A percentile compares a stretch with the other conserved stretches of the same genome.
Evolutionary conservation across 2,329 filamentous ascomycete species (phyloP).

Genomic region (Ophiosphaerella herpotricha): DNA sequence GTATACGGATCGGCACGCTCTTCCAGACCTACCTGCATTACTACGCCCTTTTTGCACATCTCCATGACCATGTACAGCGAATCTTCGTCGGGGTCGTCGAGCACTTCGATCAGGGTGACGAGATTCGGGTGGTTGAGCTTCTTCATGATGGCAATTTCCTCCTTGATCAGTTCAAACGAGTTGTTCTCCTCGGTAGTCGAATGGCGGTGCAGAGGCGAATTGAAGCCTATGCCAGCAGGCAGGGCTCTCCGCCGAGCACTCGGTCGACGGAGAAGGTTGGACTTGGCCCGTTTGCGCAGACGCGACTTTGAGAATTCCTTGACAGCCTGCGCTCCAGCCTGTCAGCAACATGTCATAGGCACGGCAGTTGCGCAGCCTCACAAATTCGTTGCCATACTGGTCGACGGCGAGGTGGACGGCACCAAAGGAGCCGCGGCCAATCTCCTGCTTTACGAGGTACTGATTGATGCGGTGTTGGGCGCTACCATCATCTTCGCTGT

Average conservation of each 20-base stretch:
- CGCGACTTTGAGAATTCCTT: slow-evolving; percentile 97
- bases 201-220: slow-evolving; percentile 67
- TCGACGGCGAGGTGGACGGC: slow-evolving; percentile 89
- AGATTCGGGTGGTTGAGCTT: slow-evolving; percentile 94
- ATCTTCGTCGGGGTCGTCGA: slow-evolving; percentile 94
- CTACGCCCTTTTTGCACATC: slow-evolving; percentile 97
- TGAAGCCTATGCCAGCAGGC: slow-evolving; percentile 60
- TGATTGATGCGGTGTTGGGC: slow-evolving; percentile 91
- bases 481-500: slow-evolving; percentile 79
- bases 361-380: slow-evolving; percentile 55
- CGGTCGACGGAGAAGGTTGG: slow-evolving; percentile 76
- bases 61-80: slow-evolving; percentile 98
- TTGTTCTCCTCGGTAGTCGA: slow-evolving; percentile 65
- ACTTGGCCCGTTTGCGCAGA: slow-evolving; percentile 86
- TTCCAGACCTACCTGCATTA: slow-evolving; percentile 94
- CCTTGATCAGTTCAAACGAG: slow-evolving; percentile 83
- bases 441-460: slow-evolving; percentile 91
- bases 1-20: slow-evolving; percentile 81
- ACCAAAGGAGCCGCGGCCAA: slow-evolving; percentile 94
- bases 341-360: slow-evolving; percentile 27
- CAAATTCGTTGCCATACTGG: slow-evolving; percentile 91
- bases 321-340: slow-evolving; percentile 67
- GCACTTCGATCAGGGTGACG: slow-evolving; percentile 89
- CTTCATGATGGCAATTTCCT: slow-evolving; percentile 99
- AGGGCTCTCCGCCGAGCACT: slow-evolving; percentile 60